These are phyloP conservation scores for Gnomoniopsis smithogilvyi DNA, from an alignment of 2,329 filamentous ascomycete species.

Conservation along the genomic window DNA sequence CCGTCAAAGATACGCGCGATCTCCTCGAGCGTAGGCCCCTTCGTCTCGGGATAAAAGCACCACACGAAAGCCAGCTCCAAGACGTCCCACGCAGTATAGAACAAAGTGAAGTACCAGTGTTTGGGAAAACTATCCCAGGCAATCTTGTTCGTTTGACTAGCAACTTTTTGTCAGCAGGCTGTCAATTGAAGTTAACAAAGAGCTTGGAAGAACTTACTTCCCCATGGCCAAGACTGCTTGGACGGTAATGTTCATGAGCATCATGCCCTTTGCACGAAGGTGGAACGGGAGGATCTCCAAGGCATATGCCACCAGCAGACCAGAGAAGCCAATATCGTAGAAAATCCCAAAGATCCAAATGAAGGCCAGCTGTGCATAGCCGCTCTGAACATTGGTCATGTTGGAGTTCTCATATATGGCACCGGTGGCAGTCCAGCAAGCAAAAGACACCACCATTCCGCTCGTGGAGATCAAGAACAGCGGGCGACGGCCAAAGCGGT, in stretches of 20 bases:
- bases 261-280: constrained; percentile 57
- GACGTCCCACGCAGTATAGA: constrained; percentile 63
- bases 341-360: constrained; percentile 59
- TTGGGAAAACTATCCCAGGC: constrained; percentile 57
- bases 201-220: constrained; percentile 45
- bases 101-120: constrained; percentile 65
- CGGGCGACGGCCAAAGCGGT: constrained; percentile 44
- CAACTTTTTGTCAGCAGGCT: not conserved
- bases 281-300: constrained; percentile 58
- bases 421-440: constrained; percentile 46
- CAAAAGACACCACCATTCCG: constrained; percentile 45
- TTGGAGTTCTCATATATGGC: constrained; percentile 44
- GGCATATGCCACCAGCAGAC: constrained; percentile 54
- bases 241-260: constrained; percentile 63
- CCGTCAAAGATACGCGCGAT: constrained; percentile 70
- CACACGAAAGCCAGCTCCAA: constrained; percentile 60
- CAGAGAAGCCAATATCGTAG: constrained; percentile 59
- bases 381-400: constrained; percentile 35
- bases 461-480: constrained; percentile 46
- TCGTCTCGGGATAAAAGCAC: constrained; percentile 68
- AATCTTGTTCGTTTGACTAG: constrained; percentile 59
- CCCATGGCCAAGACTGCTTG: constrained; percentile 60
- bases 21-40: constrained; percentile 68
- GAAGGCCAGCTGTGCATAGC: constrained; percentile 53
- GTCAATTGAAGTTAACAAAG: not conserved